Evolutionary conservation across 805 yeast species (phyloP).

Genomic region (Priceomyces castillae): DNA sequence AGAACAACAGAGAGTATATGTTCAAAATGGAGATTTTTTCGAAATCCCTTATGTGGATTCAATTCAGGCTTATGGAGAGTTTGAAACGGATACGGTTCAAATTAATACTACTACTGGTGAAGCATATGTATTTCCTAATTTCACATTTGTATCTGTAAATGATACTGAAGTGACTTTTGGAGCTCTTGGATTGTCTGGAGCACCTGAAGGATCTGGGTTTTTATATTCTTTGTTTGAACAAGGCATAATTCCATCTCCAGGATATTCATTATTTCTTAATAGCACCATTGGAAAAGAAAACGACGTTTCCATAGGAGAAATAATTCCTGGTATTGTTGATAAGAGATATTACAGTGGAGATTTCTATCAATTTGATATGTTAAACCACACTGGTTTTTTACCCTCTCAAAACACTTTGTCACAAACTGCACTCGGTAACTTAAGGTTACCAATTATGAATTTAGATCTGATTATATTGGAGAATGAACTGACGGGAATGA

Average conservation of each 20-base stretch:
- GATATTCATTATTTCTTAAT: conserved; percentile 35
- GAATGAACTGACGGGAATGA: conserved; percentile 35
- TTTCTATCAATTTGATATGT: conserved; percentile 47
- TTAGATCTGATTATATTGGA: conserved; percentile 22
- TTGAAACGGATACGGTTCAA: conserved; percentile 23
- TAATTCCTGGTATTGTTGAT: conserved; percentile 62
- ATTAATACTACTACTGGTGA: conserved; percentile 13
- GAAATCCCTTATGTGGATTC: conserved; percentile 29
- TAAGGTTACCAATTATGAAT: conserved; percentile 29
- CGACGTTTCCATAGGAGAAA: conserved; percentile 21
- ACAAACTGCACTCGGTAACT: conserved; percentile 11
- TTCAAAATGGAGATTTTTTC: conserved; percentile 14
- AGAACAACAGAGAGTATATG: no score
- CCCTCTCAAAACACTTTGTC: conserved; percentile 27
- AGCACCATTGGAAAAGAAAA: conserved; percentile 10
- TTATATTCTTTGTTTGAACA: conserved; percentile 17
- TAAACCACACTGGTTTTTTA: conserved; percentile 41
- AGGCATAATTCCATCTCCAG: conserved; percentile 24
- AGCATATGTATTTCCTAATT: conserved; percentile 14
- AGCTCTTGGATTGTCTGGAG: conserved; percentile 36
- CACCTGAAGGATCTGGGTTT: conserved; percentile 26
- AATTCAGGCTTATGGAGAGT: conserved; percentile 26
- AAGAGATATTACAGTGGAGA: conserved; percentile 44
- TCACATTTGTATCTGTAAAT: conserved; percentile 28
- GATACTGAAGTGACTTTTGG: conserved; percentile 25